Evolutionary conservation across 2,329 filamentous ascomycete species (phyloP).

Genomic region (Atkinsonella texensis): DNA sequence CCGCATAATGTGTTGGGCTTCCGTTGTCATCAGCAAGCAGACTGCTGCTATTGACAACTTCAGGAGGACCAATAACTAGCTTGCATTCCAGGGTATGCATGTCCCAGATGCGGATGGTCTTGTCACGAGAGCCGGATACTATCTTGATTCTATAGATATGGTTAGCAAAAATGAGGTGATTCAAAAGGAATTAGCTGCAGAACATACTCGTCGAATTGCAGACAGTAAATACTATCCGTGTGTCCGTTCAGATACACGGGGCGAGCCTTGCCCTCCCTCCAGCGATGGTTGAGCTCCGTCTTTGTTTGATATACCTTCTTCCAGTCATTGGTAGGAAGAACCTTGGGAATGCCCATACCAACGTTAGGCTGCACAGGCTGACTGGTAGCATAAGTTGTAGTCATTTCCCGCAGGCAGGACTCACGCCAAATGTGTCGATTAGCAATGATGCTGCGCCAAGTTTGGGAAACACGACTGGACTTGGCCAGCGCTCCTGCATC

Average conservation of each 20-base stretch:
- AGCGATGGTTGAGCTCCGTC: conserved; percentile 62
- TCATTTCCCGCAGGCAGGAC: conserved; percentile 50
- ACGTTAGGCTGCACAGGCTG: conserved; percentile 37
- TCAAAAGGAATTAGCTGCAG: neutral
- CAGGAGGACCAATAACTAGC: conserved; percentile 72
- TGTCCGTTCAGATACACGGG: conserved; percentile 89
- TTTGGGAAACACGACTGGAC: conserved; percentile 36
- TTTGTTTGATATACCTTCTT: conserved; percentile 72
- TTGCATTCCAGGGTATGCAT: conserved; percentile 77
- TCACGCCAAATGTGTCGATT: conserved; percentile 53
- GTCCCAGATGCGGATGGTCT: conserved; percentile 93
- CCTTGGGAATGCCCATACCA: conserved; percentile 44
- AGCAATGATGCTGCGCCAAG: conserved; percentile 34
- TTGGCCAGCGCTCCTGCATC: conserved; percentile 39
- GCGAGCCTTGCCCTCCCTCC: conserved; percentile 66
- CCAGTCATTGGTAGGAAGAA: conserved; percentile 62
- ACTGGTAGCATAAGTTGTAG: conserved; percentile 46
- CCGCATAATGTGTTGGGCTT: conserved; percentile 41
- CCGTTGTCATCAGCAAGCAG: conserved; percentile 41
- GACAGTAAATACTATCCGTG: conserved; percentile 91
- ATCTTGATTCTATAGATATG: conserved; percentile 62
- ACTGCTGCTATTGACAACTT: conserved; percentile 41
- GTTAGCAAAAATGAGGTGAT: neutral
- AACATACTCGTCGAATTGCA: conserved; percentile 89
- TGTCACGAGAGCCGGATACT: conserved; percentile 89